These are phyloP conservation scores for Trichoderma sp. DNA, from an alignment of 2,329 filamentous ascomycete species.

Conservation along the genomic window DNA sequence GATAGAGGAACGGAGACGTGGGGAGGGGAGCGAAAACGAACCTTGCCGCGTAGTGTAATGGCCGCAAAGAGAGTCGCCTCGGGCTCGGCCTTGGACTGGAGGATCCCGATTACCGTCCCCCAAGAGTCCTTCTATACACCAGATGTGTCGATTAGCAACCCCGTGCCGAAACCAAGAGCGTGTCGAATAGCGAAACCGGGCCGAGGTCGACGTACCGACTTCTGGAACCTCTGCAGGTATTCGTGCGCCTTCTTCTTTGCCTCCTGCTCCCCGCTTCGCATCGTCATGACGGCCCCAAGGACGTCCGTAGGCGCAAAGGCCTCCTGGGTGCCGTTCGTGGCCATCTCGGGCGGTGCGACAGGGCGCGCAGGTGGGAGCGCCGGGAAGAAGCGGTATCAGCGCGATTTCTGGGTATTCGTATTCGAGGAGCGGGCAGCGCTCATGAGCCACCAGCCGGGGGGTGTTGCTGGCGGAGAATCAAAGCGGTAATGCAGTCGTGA, in stretches of 20 bases:
- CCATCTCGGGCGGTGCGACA: slow-evolving; percentile 56
- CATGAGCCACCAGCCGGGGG: slow-evolving; percentile 31
- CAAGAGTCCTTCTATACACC: slow-evolving; percentile 78
- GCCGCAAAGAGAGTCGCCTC: slow-evolving; percentile 94
- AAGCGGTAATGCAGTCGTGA: not conserved
- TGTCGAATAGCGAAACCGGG: not conserved
- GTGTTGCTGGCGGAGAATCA: slow-evolving; percentile 8
- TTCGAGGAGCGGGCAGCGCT: slow-evolving; percentile 32
- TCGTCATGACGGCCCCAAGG: slow-evolving; percentile 83
- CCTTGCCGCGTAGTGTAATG: slow-evolving; percentile 97
- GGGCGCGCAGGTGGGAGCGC: slow-evolving; percentile 5
- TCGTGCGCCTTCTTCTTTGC: slow-evolving; percentile 89
- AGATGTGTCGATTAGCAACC: slow-evolving; percentile 27
- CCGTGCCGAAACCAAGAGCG: not conserved
- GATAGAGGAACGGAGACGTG: not conserved
- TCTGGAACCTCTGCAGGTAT: slow-evolving; percentile 93
- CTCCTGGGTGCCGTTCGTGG: slow-evolving; percentile 65
- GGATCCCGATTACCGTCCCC: slow-evolving; percentile 81
- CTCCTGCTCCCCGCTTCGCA: slow-evolving; percentile 81
- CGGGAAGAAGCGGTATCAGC: slow-evolving; percentile 23
- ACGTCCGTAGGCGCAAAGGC: slow-evolving; percentile 76
- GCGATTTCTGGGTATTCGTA: slow-evolving; percentile 32
- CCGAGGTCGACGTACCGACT: slow-evolving; percentile 67
- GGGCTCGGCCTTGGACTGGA: slow-evolving; percentile 78
- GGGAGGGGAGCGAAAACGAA: slow-evolving; percentile 42